A percentile compares a stretch with the other conserved stretches of the same genome.
These are phyloP conservation scores for Sindora glabra DNA, from an alignment of 306 rosid species.

Conservation along the genomic window DNA sequence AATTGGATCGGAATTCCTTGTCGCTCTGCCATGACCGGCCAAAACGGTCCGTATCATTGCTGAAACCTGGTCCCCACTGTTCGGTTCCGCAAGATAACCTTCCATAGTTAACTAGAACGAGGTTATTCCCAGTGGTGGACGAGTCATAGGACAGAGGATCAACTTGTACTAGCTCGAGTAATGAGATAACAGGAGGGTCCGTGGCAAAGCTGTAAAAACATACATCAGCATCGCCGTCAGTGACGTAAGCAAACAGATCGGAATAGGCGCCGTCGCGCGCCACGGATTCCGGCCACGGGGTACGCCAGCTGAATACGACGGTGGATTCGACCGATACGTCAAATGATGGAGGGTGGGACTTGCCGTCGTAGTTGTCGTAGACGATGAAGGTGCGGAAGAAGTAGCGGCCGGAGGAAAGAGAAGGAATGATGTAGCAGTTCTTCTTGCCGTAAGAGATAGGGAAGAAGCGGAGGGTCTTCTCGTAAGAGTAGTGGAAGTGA, in stretches of 20 bases:
- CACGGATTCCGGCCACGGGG: slow-evolving; percentile 63
- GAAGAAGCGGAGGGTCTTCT: slow-evolving; percentile 86
- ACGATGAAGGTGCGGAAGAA: slow-evolving; percentile 72
- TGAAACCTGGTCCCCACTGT: slow-evolving; percentile 90
- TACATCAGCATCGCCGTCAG: slow-evolving; percentile 47
- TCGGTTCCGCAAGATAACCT: slow-evolving; percentile 63
- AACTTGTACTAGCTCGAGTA: slow-evolving; percentile 55
- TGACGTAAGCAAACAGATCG: slow-evolving; percentile 52
- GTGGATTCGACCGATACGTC: slow-evolving; percentile 76
- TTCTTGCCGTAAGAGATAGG: slow-evolving; percentile 77
- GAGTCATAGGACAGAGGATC: slow-evolving; percentile 64
- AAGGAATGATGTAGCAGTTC: slow-evolving; percentile 70
- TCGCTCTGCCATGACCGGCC: slow-evolving; percentile 91
- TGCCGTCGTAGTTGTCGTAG: slow-evolving; percentile 94
- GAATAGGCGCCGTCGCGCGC: slow-evolving; percentile 79
- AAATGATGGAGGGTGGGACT: slow-evolving; percentile 76
- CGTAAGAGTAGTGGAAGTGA: slow-evolving; percentile 48
- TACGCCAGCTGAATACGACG: slow-evolving; percentile 79
- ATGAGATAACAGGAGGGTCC: slow-evolving; percentile 77
- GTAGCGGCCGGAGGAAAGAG: slow-evolving; percentile 52
- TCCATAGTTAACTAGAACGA: slow-evolving; percentile 72
- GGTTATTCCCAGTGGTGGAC: slow-evolving; percentile 5
- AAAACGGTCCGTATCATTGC: slow-evolving; percentile 56
- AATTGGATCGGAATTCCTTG: not conserved
- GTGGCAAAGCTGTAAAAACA: slow-evolving; percentile 93